Base-by-base conservation (phyloP, 2,329 filamentous ascomycete species). In the Diaporthe vexans region DNA sequence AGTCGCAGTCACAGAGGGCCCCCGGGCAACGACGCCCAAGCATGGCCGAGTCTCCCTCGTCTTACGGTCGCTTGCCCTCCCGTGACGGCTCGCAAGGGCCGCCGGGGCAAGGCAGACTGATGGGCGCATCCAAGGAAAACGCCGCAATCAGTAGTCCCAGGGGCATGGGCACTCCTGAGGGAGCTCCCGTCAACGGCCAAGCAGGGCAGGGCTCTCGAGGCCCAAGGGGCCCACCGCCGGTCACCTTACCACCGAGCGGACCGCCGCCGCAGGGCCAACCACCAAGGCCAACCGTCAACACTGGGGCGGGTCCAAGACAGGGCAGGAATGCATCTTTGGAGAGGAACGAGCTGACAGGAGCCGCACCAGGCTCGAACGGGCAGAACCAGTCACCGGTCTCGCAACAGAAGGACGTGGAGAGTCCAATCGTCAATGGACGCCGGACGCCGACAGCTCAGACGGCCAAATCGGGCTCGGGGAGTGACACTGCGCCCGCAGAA, bases 361-460 rank as follows among this genome's bases (percentile, higher is more conserved):
- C 51, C 43, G 74, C 65, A 13, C 65, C 75, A 21, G 43, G 43
- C 40, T 77, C 73, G 35, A 81, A 65, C 48, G 59, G 77, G 68
- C 79, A 81, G 29, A 79, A 77, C 21, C 85, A 87, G 61, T 88
- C 87, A 3, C 87, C 88, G 1, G 78, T 85, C 3, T 77, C 82
- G 80, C 73, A 85, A 82, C 81, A 86, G 86, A 84, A 80, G 71
- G 84, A 85, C 61, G 84, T 85, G 46, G 92, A 92, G 35, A 87
- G 84, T 43, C 86, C 89, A 8, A 81, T 83, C 3, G 83, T 86
- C 15, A 91, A 92, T 76, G 93, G 92, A n/a, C 87, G 89, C 69
- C 89, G 90, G 46, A 93, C 92, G 6, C 91, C 92, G 13, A 90
- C 88, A 6, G 89, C 91, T 75, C 86, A 85, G 74, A 77, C 79